Percentiles rank a stretch among this genome's conserved stretches.
phyloP scores from a whole-genome alignment of 192 early-diverging fungal genomes.

The Podila minutissima region DNA sequence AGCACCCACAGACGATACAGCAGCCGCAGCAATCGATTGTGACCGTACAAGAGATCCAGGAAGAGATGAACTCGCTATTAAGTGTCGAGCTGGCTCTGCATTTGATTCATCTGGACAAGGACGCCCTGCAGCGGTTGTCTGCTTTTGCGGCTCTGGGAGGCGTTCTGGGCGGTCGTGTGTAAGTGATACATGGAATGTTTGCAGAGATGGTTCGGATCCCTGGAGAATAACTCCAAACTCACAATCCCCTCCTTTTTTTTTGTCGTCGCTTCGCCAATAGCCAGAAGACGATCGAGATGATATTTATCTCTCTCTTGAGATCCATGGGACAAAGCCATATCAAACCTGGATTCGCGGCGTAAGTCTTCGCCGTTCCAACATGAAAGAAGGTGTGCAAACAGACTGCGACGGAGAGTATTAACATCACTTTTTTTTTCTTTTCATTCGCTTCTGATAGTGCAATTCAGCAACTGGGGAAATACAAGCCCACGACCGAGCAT shows the following conservation, averaged over 20 bases:
- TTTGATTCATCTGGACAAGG: conserved; percentile 91
- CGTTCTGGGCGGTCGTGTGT: conserved; percentile 66
- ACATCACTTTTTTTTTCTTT: background rate
- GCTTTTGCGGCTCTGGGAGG: conserved; percentile 73
- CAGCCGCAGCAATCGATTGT: conserved; percentile 11
- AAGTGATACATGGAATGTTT: conserved; percentile 24
- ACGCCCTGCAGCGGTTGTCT: conserved; percentile 68
- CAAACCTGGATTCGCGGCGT: conserved; percentile 72
- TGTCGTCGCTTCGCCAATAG: conserved; percentile 38
- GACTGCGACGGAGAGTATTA: background rate
- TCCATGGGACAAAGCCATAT: conserved; percentile 80
- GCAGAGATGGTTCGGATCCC: too few species aligned
- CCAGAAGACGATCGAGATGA: conserved; percentile 76
- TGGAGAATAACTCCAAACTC: background rate
- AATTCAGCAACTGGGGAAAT: conserved; percentile 51
- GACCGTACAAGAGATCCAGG: conserved; percentile 49
- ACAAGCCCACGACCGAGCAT: conserved; percentile 56
- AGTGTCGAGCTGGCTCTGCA: conserved; percentile 86
- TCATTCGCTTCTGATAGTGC: conserved; percentile 43
- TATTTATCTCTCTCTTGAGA: conserved; percentile 81
- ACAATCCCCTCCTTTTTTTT: conserved; percentile 9
- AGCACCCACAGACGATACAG: conserved; percentile 1
- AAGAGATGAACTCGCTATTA: conserved; percentile 69
- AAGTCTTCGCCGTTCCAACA: conserved; percentile 7
- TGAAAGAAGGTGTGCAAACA: background rate